Conservation (phyloP, 2,329 filamentous ascomycete species). For the Xylariaceae sp. region DNA sequence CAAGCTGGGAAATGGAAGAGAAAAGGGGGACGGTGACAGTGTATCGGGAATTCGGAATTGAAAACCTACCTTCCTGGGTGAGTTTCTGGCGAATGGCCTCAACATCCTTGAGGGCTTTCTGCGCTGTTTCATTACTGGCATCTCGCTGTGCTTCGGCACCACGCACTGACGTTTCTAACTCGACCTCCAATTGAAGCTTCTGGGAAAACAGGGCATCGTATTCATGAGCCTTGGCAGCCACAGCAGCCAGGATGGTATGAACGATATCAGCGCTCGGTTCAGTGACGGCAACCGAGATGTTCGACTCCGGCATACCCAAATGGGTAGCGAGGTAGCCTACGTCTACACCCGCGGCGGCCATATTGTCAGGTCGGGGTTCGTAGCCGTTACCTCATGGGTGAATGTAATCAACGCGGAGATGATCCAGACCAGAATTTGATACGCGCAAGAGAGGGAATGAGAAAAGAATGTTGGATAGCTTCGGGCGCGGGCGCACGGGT, state of each 20-base stretch:
- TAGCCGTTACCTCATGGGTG: conserved; percentile 27
- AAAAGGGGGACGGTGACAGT: neutral
- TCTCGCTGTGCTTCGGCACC: conserved; percentile 78
- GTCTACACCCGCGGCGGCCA: conserved; percentile 61
- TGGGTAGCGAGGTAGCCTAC: conserved; percentile 68
- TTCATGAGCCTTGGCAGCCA: conserved; percentile 75
- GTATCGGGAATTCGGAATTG: neutral
- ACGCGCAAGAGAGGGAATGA: neutral
- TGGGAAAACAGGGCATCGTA: conserved; percentile 77
- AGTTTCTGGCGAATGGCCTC: conserved; percentile 77
- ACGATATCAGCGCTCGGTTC: conserved; percentile 75
- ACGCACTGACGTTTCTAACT: conserved; percentile 85
- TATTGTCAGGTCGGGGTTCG: conserved; percentile 35
- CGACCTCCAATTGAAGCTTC: conserved; percentile 84
- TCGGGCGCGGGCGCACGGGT: neutral
- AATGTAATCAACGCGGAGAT: neutral
- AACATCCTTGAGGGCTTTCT: conserved; percentile 78
- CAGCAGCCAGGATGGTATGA: conserved; percentile 64
- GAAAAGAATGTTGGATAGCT: neutral
- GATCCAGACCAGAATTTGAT: neutral
- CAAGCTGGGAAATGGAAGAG: neutral
- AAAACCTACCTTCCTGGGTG: conserved; percentile 66
- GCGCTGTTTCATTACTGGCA: conserved; percentile 71
- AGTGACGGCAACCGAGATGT: conserved; percentile 55
- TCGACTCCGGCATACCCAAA: conserved; percentile 61